Conservation (phyloP, 495 filamentous ascomycete genomes). For the Tuber borchii region DNA sequence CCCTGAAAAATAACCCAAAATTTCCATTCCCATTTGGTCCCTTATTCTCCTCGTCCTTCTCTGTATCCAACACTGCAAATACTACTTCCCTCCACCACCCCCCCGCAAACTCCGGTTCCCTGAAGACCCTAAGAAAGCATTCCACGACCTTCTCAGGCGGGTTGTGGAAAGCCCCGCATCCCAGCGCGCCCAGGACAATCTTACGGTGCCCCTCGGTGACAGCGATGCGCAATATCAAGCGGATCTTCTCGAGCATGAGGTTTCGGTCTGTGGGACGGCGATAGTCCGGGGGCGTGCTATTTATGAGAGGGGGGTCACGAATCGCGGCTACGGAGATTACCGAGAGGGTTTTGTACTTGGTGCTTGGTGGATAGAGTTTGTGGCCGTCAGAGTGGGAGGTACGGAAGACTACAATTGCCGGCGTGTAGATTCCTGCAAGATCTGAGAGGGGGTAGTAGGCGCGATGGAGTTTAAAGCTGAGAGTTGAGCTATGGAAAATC, state of each 20-base stretch:
- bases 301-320: slow-evolving; percentile 41
- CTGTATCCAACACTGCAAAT: slow-evolving; percentile 51
- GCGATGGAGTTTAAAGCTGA: slow-evolving; percentile 49
- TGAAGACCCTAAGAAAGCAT: slow-evolving; percentile 55
- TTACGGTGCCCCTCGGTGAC: slow-evolving; percentile 49
- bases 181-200: slow-evolving; percentile 59
- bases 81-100: slow-evolving; percentile 54
- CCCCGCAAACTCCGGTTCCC: slow-evolving; percentile 54
- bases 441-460: slow-evolving; percentile 50
- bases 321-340: slow-evolving; percentile 56
- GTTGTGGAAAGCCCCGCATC: slow-evolving; percentile 59
- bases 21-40: slow-evolving; percentile 44
- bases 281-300: slow-evolving; percentile 19
- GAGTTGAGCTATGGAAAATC: slow-evolving; percentile 47
- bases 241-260: slow-evolving; percentile 56
- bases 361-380: slow-evolving; percentile 44
- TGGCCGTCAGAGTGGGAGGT: slow-evolving; percentile 45
- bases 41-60: slow-evolving; percentile 35
- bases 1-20: slow-evolving; percentile 49
- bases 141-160: slow-evolving; percentile 52
- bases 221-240: slow-evolving; percentile 52
- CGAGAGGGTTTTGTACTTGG: slow-evolving; percentile 34
- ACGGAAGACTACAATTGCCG: slow-evolving; percentile 53
- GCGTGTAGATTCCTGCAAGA: slow-evolving; percentile 51
- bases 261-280: slow-evolving; percentile 16